Base-by-base conservation (phyloP, 148 eudicot species). In the Vaccinium vitisidaea region DNA sequence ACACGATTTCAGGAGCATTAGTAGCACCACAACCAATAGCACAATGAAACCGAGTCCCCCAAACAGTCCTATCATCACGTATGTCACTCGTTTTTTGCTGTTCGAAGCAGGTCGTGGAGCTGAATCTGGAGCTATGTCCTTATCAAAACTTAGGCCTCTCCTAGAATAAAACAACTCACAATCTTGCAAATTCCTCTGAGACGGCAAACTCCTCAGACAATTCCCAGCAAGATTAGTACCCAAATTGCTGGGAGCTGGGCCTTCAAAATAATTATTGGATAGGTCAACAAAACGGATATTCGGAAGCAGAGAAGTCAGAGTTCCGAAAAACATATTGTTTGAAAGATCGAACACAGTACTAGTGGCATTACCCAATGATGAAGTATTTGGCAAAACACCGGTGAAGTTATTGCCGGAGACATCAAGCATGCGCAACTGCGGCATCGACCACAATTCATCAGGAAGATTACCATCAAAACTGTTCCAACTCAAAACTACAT, bases 11-110 rank as follows among this genome's bases (percentile, higher is more conserved):
- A 74, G 19, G 19, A 85, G 50, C 87, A 86, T 27, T 36, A 87
- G 49, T 48, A 80, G 48, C 54, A 75, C 85, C 65, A 80, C 30
- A 79, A 65, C 81, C 56, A 86, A n/a, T 81, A 89, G 25, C 43
- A 87, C 23, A 78, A 89, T 78, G 81, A 87, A 82, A 49, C 91
- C 89, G 23, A 89, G 48, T 52, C 91, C 91, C 55, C 91, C 89
- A 82, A 89, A 89, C 73, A 85, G 56, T 79, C 91, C 89, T 53
- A 84, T 84, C 88, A 89, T 36, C 12, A 87, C 21, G 61, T 87
- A 89, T 11, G 63, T 67, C 43, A 85, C 23, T 43, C 55, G 87
- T 10, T 75, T 83, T 32, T 81, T 86, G 65, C 84, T 86, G 76
- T 53, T 79, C 8, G 32, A n/a, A 21, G 77, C 21, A 18, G 49